Percentiles rank a stretch among this genome's conserved stretches.
phyloP scores from a whole-genome alignment of 192 early-diverging fungal species.

The Rhizoclosmatium sp. region DNA sequence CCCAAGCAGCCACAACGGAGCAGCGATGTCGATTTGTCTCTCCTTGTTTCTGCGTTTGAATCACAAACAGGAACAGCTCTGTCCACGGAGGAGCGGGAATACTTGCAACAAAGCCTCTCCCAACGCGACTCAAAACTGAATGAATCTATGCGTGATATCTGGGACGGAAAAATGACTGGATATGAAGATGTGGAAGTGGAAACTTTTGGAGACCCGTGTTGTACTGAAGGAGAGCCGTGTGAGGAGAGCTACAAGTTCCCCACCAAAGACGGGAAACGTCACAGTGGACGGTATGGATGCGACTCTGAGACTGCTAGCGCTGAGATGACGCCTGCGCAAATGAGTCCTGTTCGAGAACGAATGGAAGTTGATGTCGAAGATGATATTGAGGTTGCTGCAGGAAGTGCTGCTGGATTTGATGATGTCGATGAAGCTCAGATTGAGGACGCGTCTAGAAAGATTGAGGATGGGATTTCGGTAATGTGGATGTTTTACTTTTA shows the following conservation, averaged over 20 bases:
- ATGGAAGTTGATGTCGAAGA: neutral
- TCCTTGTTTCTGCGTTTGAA: constrained; percentile 5
- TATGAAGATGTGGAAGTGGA: constrained; percentile 28
- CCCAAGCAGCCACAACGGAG: neutral
- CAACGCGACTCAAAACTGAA: constrained; percentile 1
- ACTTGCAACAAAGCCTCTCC: neutral
- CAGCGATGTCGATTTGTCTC: neutral
- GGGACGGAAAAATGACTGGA: constrained; percentile 14
- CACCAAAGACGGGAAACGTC: neutral
- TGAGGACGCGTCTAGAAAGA: constrained; percentile 3
- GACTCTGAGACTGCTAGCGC: neutral
- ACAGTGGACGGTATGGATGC: constrained; percentile 8
- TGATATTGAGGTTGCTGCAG: neutral
- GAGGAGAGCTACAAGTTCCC: neutral
- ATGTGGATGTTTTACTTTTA: neutral
- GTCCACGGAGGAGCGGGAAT: neutral
- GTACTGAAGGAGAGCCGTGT: neutral
- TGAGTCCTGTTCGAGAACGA: neutral
- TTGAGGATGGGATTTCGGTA: constrained; percentile 31
- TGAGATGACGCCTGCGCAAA: constrained; percentile 8
- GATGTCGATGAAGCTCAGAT: constrained; percentile 25
- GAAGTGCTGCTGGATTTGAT: neutral
- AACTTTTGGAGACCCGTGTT: neutral
- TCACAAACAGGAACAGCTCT: constrained; percentile 1
- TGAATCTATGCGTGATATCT: constrained; percentile 2